phyloP scores from a whole-genome alignment of 352 stramenopile genomes.

The Pythium rhizo-oryzae region DNA sequence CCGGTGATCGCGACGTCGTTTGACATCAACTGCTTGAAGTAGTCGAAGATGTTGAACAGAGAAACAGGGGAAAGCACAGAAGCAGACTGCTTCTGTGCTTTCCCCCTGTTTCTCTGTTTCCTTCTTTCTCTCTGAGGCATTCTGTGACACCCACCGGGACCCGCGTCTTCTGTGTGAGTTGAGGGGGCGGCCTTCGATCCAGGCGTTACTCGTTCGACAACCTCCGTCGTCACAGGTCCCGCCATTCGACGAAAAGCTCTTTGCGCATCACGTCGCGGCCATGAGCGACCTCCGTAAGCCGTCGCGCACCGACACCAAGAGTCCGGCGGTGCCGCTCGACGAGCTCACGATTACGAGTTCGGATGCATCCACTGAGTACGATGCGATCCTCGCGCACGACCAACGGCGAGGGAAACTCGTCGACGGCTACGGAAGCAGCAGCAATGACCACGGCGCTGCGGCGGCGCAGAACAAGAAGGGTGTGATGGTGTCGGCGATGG shows the following conservation, averaged over 20 bases:
- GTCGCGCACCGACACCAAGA: neutral
- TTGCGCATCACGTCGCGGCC: neutral
- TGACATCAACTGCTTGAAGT: too few relatives aligned
- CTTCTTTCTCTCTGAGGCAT: too few relatives aligned
- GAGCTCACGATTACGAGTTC: slow-evolving; percentile 18
- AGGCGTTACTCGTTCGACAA: neutral
- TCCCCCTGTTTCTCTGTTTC: too few relatives aligned
- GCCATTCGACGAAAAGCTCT: neutral
- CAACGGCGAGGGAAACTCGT: neutral
- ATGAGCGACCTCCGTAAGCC: slow-evolving; percentile 5
- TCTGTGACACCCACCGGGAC: too few relatives aligned
- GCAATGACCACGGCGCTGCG: neutral
- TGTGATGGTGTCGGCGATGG: slow-evolving; percentile 72
- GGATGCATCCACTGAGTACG: slow-evolving; percentile 22
- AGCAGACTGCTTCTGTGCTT: too few relatives aligned
- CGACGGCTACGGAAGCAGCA: slow-evolving; percentile 15
- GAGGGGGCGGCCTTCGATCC: neutral
- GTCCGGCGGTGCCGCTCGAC: neutral
- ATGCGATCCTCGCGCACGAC: slow-evolving; percentile 18
- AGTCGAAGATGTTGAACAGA: too few relatives aligned
- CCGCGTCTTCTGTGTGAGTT: too few relatives aligned
- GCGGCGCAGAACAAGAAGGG: slow-evolving; percentile 27
- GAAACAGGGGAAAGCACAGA: too few relatives aligned
- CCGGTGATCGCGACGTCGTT: too few relatives aligned
- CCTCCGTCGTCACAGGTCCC: neutral